Conservation (phyloP, 1,139 yeast species). For the Yamadazyma atlantica region DNA sequence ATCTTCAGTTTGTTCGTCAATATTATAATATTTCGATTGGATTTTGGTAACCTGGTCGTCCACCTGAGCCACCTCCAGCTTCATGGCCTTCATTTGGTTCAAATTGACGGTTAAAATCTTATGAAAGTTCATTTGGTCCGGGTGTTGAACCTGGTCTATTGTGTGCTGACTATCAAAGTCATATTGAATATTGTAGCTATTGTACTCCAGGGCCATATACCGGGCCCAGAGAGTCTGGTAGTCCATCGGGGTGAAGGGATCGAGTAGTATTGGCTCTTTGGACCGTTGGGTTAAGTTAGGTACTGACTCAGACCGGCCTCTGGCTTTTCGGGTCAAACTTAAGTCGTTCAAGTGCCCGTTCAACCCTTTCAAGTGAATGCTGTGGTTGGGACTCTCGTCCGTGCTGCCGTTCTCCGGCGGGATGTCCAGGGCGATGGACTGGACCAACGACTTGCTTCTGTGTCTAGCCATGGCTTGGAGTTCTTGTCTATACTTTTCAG, state of each 20-base stretch:
- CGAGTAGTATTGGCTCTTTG: constrained; percentile 9
- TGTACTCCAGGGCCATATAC: constrained; percentile 28
- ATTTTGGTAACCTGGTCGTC: constrained; percentile 23
- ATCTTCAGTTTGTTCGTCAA: constrained; percentile 58
- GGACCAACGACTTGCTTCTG: constrained; percentile 55
- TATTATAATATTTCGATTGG: constrained; percentile 51
- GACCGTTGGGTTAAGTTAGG: constrained; percentile 5
- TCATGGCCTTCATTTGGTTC: constrained; percentile 34
- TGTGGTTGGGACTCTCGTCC: neutral
- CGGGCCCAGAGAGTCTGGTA: constrained; percentile 29
- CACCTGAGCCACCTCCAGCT: constrained; percentile 42
- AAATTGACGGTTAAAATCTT: constrained; percentile 37
- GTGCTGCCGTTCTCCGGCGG: constrained; percentile 22
- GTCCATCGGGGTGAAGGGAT: constrained; percentile 43
- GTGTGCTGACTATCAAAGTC: constrained; percentile 3
- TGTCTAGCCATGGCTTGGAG: constrained; percentile 28
- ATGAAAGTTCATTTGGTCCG: constrained; percentile 36
- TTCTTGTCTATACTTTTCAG: too few relatives aligned
- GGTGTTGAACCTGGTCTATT: constrained; percentile 5
- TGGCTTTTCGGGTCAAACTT: constrained; percentile 2
- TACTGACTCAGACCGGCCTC: constrained; percentile 21
- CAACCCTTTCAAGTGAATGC: too few relatives aligned
- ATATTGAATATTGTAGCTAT: constrained; percentile 3
- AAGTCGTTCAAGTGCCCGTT: too few relatives aligned
- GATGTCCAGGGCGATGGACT: constrained; percentile 39